These are phyloP conservation scores for Flaveria brownii DNA, from an alignment of 129 eudicot species.

Conservation along the genomic window DNA sequence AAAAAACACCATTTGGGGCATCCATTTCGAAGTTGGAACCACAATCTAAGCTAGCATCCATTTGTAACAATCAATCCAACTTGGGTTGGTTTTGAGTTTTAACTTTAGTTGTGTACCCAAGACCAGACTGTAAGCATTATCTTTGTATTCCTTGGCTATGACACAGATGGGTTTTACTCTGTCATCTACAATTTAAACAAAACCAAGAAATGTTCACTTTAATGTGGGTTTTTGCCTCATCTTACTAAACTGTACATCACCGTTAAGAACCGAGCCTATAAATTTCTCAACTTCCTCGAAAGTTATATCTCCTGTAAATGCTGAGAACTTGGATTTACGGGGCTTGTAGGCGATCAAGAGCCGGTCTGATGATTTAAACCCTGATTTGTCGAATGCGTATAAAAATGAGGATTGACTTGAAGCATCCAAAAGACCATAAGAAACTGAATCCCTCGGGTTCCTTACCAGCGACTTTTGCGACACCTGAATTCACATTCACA, in stretches of 20 bases:
- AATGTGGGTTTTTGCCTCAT: conserved; percentile 56
- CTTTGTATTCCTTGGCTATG: not conserved
- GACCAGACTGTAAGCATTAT: conserved; percentile 6
- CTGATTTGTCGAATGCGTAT: conserved; percentile 60
- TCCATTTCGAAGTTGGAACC: not conserved
- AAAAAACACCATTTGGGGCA: not conserved
- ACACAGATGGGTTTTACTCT: not conserved
- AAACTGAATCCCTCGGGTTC: conserved; percentile 60
- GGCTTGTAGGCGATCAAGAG: conserved; percentile 80
- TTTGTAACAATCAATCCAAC: not conserved
- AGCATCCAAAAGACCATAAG: conserved; percentile 70
- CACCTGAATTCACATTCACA: conserved; percentile 41
- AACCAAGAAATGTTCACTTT: conserved; percentile 34
- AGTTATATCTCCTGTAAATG: conserved; percentile 48
- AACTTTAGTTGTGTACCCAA: not conserved
- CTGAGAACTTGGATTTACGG: conserved; percentile 66
- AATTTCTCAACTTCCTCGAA: conserved; percentile 68
- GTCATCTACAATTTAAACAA: conserved; percentile 11
- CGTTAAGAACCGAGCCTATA: conserved; percentile 71
- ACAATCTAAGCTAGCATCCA: too few relatives aligned
- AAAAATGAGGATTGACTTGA: conserved; percentile 58
- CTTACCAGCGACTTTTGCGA: conserved; percentile 75
- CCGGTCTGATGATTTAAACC: conserved; percentile 55
- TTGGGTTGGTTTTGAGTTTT: not conserved
- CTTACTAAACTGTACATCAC: conserved; percentile 80